Evolutionary conservation across 129 eudicot genomes (phyloP).

Genomic region (Gnaphalium uliginosum): DNA sequence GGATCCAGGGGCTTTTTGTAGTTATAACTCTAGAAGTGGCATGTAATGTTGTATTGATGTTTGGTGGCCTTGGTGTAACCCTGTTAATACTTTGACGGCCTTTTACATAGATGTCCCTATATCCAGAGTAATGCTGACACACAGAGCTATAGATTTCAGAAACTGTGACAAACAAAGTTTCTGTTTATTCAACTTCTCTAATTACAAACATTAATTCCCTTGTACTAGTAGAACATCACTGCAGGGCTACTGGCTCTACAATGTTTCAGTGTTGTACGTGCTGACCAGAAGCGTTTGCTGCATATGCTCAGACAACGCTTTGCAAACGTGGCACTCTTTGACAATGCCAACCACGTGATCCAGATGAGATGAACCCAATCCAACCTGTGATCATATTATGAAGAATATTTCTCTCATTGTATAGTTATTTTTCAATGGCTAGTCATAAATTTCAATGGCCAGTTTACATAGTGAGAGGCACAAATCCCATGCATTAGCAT

Average conservation of each 20-base stretch:
- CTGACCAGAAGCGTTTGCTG: conserved; percentile 45
- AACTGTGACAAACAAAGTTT: neutral
- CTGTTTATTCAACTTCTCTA: neutral
- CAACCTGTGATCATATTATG: conserved; percentile 63
- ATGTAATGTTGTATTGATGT: no score
- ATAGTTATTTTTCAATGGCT: no score
- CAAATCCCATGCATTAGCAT: no score
- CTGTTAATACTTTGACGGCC: neutral
- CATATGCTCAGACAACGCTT: conserved; percentile 43
- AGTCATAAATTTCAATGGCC: no score
- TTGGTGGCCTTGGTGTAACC: no score
- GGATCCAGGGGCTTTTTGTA: neutral
- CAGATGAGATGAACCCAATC: conserved; percentile 81
- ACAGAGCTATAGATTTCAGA: neutral
- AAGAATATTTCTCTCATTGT: no score
- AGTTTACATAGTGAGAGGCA: no score
- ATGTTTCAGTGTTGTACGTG: conserved; percentile 17
- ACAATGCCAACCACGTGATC: conserved; percentile 57
- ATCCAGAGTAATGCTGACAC: no score
- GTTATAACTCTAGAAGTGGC: neutral
- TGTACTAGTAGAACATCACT: neutral
- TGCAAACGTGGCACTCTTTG: conserved; percentile 56
- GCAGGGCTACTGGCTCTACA: conserved; percentile 4
- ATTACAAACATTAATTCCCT: neutral
- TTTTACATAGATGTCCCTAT: neutral